These are phyloP conservation scores for Eimeria acervulina DNA, from an alignment of 169 alveolate genomes.

Conservation along the genomic window DNA sequence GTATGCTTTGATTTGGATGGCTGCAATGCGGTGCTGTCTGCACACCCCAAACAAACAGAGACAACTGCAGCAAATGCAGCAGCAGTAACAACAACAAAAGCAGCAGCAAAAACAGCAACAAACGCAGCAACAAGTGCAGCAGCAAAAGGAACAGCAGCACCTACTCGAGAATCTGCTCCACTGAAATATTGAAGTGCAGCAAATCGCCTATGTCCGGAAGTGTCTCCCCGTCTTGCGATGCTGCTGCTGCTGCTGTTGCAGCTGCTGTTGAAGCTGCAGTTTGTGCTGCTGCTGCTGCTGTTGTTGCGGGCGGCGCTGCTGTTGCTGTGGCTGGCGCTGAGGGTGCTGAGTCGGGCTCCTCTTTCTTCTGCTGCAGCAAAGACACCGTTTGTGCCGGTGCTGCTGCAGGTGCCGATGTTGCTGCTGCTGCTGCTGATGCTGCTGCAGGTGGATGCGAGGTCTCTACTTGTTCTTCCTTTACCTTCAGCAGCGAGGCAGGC, in stretches of 20 bases:
- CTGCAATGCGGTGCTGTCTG: constrained; percentile 72
- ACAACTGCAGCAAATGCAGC: neutral
- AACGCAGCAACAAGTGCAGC: constrained; percentile 2
- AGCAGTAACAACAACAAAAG: too few species aligned
- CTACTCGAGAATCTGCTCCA: constrained; percentile 39
- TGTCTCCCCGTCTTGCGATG: neutral
- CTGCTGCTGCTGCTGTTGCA: neutral
- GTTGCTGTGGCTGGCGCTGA: neutral
- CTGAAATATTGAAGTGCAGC: constrained; percentile 52
- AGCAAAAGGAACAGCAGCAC: neutral
- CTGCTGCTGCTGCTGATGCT: neutral
- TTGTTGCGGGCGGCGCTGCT: constrained; percentile 9
- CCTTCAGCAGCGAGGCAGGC: neutral
- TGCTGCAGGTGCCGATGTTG: neutral
- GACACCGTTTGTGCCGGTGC: neutral
- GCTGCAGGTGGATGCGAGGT: neutral
- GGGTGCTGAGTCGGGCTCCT: neutral
- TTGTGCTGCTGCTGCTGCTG: neutral
- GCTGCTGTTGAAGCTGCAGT: neutral
- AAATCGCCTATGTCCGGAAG: constrained; percentile 45
- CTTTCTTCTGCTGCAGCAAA: neutral
- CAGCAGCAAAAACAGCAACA: neutral
- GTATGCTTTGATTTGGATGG: constrained; percentile 35
- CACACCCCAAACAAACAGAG: neutral
- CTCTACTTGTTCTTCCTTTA: neutral